Conservation (phyloP, 2,329 filamentous ascomycete genomes). For the Xylogone sp. region DNA sequence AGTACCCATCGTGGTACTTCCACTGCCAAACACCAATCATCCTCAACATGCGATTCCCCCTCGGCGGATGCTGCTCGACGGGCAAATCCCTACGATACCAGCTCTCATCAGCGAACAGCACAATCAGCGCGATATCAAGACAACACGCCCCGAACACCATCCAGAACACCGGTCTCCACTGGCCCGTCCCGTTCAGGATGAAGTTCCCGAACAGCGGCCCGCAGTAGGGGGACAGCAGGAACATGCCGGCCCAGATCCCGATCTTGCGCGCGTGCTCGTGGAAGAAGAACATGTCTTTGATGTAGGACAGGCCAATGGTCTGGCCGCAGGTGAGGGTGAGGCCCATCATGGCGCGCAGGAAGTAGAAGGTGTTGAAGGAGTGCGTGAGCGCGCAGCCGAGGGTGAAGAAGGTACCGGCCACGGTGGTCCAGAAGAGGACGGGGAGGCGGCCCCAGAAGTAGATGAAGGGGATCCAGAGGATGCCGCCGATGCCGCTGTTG, state of each 20-base stretch:
- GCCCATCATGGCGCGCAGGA: constrained; percentile 12
- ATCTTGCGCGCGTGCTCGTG: constrained; percentile 50
- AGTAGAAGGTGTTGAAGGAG: constrained; percentile 13
- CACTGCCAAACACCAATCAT: constrained; percentile 30
- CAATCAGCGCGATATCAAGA: constrained; percentile 19
- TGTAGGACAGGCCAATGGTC: constrained; percentile 23
- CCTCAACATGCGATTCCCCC: constrained; percentile 8
- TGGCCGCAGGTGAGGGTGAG: constrained; percentile 13
- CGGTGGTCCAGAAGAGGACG: constrained; percentile 17
- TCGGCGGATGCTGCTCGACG: background rate
- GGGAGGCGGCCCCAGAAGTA: constrained; percentile 18
- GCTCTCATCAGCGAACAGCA: constrained; percentile 24
- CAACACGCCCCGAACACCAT: constrained; percentile 17
- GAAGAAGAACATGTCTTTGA: constrained; percentile 50
- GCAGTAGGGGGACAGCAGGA: constrained; percentile 38
- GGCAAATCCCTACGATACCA: constrained; percentile 20
- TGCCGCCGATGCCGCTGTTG: constrained; percentile 4
- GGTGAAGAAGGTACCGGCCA: constrained; percentile 15
- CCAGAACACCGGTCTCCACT: constrained; percentile 28
- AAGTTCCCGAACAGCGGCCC: constrained; percentile 36
- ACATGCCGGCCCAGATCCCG: constrained; percentile 40
- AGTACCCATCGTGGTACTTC: constrained; percentile 26
- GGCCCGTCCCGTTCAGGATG: background rate
- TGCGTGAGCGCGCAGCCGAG: constrained; percentile 11
- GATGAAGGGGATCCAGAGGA: constrained; percentile 17